These are phyloP conservation scores for Trichoderma endophyticum DNA, from an alignment of 2,329 filamentous ascomycete genomes.

Conservation along the genomic window DNA sequence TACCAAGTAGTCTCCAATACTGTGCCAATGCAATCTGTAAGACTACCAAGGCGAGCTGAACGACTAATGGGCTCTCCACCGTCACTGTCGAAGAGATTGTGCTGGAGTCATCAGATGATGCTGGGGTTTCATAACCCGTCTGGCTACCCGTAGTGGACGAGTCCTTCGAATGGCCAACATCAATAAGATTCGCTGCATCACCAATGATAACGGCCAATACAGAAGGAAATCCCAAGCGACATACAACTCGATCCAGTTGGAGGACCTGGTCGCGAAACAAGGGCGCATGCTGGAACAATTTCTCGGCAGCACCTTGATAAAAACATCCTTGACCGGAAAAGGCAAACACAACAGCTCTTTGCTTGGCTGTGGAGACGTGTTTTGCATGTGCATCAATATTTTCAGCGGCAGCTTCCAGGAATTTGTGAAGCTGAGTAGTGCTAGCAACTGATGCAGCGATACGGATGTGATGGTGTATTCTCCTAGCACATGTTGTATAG, in stretches of 20 bases:
- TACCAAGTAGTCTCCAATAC: conserved; percentile 51
- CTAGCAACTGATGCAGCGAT: neutral
- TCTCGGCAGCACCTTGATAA: conserved; percentile 47
- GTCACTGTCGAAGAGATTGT: neutral
- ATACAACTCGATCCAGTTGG: conserved; percentile 53
- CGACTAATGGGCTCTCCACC: neutral
- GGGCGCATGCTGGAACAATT: conserved; percentile 46
- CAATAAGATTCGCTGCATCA: neutral
- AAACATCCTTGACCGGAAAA: conserved; percentile 58
- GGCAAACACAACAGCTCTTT: conserved; percentile 40
- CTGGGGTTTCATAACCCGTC: conserved; percentile 25
- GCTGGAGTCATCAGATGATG: conserved; percentile 24
- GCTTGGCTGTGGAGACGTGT: neutral
- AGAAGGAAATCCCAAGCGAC: neutral
- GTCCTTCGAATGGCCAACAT: neutral
- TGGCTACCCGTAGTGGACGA: neutral
- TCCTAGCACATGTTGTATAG: neutral
- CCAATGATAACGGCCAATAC: neutral
- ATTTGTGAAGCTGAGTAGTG: neutral
- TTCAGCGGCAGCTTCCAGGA: neutral
- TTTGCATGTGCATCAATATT: neutral
- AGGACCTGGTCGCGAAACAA: conserved; percentile 34
- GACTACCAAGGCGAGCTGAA: neutral
- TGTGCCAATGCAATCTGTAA: conserved; percentile 53
- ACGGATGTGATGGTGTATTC: neutral